Evolutionary conservation across 495 filamentous ascomycete species (phyloP).

Genomic region (Xylaria longipes): DNA sequence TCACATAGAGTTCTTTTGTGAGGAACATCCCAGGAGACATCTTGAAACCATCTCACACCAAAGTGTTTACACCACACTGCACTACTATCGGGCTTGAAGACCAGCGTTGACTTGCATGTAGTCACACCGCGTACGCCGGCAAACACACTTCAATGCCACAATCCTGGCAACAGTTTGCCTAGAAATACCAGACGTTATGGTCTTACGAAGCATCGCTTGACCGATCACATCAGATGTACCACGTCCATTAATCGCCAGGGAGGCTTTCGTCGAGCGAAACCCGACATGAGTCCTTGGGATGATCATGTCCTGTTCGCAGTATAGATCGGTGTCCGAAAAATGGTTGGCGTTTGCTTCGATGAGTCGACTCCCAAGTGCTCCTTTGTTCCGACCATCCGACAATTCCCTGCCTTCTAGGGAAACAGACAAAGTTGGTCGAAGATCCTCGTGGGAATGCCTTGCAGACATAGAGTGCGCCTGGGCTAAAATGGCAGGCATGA

Average conservation of each 20-base stretch:
- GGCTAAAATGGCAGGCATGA: constrained; percentile 18
- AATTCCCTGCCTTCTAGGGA: neutral
- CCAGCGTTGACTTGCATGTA: neutral
- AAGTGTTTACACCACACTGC: constrained; percentile 1
- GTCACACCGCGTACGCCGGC: neutral
- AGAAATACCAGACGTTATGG: neutral
- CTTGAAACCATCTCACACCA: neutral
- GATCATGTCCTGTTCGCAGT: constrained; percentile 2
- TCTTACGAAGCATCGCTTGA: neutral
- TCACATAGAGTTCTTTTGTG: neutral
- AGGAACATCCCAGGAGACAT: neutral
- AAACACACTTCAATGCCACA: neutral
- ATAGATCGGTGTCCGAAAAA: constrained; percentile 25
- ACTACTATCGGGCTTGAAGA: neutral
- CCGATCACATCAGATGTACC: neutral
- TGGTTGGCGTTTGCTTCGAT: neutral
- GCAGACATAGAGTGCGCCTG: constrained; percentile 23
- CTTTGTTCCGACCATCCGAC: constrained; percentile 6
- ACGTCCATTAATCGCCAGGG: constrained; percentile 5
- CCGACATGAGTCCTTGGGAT: constrained; percentile 14
- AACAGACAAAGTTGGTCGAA: constrained; percentile 4
- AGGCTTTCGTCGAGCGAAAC: constrained; percentile 23
- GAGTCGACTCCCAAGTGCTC: constrained; percentile 1
- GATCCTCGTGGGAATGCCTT: constrained; percentile 24
- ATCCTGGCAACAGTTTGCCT: neutral